Conservation (phyloP, 768 basidiomycete genomes). For the Mycena alexandri region DNA sequence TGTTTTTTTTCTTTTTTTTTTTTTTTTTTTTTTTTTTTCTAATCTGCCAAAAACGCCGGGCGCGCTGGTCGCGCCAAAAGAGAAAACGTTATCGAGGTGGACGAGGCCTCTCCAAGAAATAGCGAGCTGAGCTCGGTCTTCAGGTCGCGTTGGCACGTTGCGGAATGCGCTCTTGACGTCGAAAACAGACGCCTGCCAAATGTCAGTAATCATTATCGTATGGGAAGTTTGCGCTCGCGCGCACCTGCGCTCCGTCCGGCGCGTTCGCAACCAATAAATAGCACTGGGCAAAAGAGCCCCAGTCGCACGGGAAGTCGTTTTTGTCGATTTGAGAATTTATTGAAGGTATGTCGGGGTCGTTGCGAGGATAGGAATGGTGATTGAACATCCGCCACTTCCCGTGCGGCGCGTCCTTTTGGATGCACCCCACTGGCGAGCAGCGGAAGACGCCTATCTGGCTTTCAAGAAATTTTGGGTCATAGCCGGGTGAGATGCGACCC, state of each 20-base stretch:
- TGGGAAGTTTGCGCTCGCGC: too few species aligned
- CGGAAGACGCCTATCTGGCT: conserved; percentile 31
- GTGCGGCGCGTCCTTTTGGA: conserved; percentile 4
- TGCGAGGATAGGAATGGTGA: conserved; percentile 36
- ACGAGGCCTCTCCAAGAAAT: conserved; percentile 9
- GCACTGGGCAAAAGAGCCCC: conserved; percentile 36
- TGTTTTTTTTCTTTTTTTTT: too few species aligned
- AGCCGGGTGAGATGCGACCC: conserved; percentile 1
- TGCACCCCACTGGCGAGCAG: conserved; percentile 22
- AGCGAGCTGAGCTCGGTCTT: conserved; percentile 16
- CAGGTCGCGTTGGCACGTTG: conserved; percentile 15
- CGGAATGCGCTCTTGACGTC: conserved; percentile 32
- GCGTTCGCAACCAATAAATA: conserved; percentile 7
- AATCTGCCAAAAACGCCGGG: conserved; percentile 36
- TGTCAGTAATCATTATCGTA: too few species aligned
- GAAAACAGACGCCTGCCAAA: conserved; percentile 16
- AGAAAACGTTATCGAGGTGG: conserved; percentile 32
- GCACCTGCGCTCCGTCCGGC: conserved; percentile 17
- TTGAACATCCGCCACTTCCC: conserved; percentile 30
- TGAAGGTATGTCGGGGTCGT: conserved; percentile 18
- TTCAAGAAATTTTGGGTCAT: conserved; percentile 18
- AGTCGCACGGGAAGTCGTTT: conserved; percentile 34
- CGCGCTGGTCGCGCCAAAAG: conserved; percentile 32
- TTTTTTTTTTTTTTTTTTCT: too few species aligned
- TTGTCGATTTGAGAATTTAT: conserved; percentile 33